Evolutionary conservation across 2,329 filamentous ascomycete genomes (phyloP).

Genomic region (Aspergillus caelatus): DNA sequence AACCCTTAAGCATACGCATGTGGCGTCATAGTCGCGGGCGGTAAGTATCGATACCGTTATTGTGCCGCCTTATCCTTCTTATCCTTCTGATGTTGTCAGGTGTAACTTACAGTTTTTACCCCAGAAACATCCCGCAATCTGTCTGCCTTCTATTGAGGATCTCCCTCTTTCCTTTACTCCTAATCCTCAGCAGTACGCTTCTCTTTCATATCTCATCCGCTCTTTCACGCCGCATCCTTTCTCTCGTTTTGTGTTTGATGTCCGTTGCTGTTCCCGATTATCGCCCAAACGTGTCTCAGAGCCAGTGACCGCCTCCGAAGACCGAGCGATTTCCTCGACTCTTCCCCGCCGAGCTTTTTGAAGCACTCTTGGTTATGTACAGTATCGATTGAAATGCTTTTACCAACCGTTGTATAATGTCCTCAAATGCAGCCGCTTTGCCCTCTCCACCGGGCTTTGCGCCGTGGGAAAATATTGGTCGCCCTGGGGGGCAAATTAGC

Average conservation of each 20-base stretch:
- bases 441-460: constrained; percentile 38
- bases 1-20: constrained; percentile 10
- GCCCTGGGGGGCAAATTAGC: constrained; percentile 28
- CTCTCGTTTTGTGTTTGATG: not conserved
- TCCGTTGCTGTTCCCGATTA: not conserved
- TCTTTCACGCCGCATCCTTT: not conserved
- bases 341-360: constrained; percentile 6
- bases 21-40: constrained; percentile 42
- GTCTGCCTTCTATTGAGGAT: constrained; percentile 2
- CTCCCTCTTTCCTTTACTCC: not conserved
- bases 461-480: constrained; percentile 33
- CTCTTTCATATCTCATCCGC: not conserved
- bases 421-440: constrained; percentile 41
- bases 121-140: constrained; percentile 11
- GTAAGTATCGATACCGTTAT: constrained; percentile 26
- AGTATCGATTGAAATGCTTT: constrained; percentile 19
- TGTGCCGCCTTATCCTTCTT: constrained; percentile 12
- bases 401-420: constrained; percentile 36
- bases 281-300: not conserved
- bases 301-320: constrained; percentile 1
- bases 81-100: not conserved
- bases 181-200: not conserved
- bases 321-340: constrained; percentile 3
- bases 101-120: constrained; percentile 2
- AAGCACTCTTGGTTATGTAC: constrained; percentile 28